Evolutionary conservation across 352 stramenopile species (phyloP), one percentile per base, ranked within the genome.

Genomic region (Phytophthora pistaciae): DNA sequence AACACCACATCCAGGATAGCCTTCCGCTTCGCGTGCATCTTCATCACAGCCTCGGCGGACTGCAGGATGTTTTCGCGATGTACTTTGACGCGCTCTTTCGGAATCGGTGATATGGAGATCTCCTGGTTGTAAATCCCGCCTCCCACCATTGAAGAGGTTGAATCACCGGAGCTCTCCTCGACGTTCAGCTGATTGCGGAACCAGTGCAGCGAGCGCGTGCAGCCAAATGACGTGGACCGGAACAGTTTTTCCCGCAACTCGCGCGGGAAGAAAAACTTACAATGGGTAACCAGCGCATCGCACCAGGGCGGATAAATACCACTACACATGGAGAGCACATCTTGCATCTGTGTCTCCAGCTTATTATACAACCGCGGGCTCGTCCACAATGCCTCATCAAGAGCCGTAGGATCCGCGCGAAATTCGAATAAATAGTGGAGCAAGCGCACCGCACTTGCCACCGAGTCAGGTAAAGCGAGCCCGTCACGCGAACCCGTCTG

Each of bases 41-140:
- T 93, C 86, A 96, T 94, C 6, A 95, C 80, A 3, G 81, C 82
- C 21, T 96, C 87, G 0, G 90, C 90, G 0, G 87, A 94, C 52
- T 82, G 79, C 38, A 96, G 59, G 48, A 96, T 89, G 44, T 92
- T 92, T 18, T 78, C 77, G 20, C 90, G 86, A 59, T 91, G 75
- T 9, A 96, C 87, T 38, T 94, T 95, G 55, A 94, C 90, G n/a
- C 88, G 88, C 57, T 96, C 88, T 69, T 95, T 96, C 10, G 89
- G 89, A 44, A 96, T 89, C 5, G 87, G 89, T 3, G 87, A 89
- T 56, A 96, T 94, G 20, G 83, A 85, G 38, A 96, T 93, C 58
- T 93, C 87, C 61, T 93, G 85, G 53, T 95, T 93, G 57, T 86
- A 82, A 27, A 90, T 82, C 8, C 87, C 80, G 14, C 73, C 73